Evolutionary conservation across 2,329 filamentous ascomycete species (phyloP), one percentile per base, ranked within the genome.

Genomic region (Plectosphaerella cucumerina): DNA sequence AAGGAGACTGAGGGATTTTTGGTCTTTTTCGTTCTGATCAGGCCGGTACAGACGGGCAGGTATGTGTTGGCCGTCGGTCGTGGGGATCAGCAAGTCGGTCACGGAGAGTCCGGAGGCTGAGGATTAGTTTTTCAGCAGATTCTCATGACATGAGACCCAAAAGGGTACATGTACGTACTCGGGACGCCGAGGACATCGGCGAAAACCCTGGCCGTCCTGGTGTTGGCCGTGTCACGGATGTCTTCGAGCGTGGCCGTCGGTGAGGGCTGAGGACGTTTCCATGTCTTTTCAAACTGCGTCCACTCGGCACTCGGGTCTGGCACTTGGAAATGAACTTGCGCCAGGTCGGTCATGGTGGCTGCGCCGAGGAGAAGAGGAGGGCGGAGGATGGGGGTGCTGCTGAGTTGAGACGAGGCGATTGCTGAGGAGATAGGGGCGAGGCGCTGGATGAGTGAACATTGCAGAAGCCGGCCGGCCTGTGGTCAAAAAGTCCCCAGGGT

Each of bases 1-100:
- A 0, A 82, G 65, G 6, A 55, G 59, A 41, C 5, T 20, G 3
- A 4, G 35, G 35, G 35, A 14, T 10, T 37, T 17, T n/a, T 17
- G 35, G 35, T 17, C 14, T 15, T 4, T 37, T 8, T 17, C 17
- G 35, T 37, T 17, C 35, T 15, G 35, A 18, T 42, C n/a, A 20
- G 39, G 39, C 12, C 20, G 20, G 39, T 42, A 42, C 2, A 42
- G 39, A 4, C 39, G n/a, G 4, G 18, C 17, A 11, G n/a, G n/a
- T 9, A 42, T 21, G n/a, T 20, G n/a, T 17, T 12, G n/a, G 8
- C 17, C n/a, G n/a, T 20, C 17, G 5, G 39, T 42, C n/a, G 39
- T 42, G 10, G 39, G 39, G 9, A 42, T 42, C 15, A 18, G n/a
- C 2, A 42, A 11, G 39, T 42, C 39, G 18, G 39, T 20, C 5